Evolutionary conservation across 2,329 filamentous ascomycete genomes (phyloP), one percentile per base, ranked within the genome.

Genomic region (Monilinia fructicola): DNA sequence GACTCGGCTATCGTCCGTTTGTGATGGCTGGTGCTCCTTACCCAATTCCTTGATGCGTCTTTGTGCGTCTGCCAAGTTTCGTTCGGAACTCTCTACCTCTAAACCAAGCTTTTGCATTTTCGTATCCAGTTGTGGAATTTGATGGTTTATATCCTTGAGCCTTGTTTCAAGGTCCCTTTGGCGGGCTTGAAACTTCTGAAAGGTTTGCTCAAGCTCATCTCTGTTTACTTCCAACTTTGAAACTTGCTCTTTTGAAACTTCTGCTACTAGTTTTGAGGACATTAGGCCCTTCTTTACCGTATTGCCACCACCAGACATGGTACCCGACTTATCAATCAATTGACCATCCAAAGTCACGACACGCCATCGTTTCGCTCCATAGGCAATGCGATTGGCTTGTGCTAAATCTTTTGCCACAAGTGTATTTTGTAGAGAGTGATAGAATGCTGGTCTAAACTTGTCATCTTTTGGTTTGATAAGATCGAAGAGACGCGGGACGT

Each of bases 311-410:
- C 95, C 95, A 67, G 92, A 97, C 95, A 99, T 98, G 46, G 95
- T 98, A 83, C 95, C 95, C 0, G 94, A 97, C 77, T 96, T 96
- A 80, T 99, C 95, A 72, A 99, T 98, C 63, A 99, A 84, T 78
- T 97, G 93, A 59, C 95, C 95, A 68, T 93, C 92, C 2, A 99
- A 85, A 0, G 95, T 99, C 52, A 99, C 95, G 3, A 99, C 95
- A 71, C 95, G 89, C 95, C 95, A 99, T 77, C 95, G 84, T 81
- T 88, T 91, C 55, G 91, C 91, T 53, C 95, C 94, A 74, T 98
- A 99, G 10, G 95, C 95, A 71, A 99, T 97, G 56, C 95, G 89
- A 78, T 98, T 97, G 2, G 95, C 96, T 77, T 99, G 95, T n/a
- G 91, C 89, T 18, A 99, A 85, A 74, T 99, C 92, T 63, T 88